These are phyloP conservation scores for Jackrogersella multiformis DNA, from an alignment of 495 filamentous ascomycete species.

Conservation along the genomic window DNA sequence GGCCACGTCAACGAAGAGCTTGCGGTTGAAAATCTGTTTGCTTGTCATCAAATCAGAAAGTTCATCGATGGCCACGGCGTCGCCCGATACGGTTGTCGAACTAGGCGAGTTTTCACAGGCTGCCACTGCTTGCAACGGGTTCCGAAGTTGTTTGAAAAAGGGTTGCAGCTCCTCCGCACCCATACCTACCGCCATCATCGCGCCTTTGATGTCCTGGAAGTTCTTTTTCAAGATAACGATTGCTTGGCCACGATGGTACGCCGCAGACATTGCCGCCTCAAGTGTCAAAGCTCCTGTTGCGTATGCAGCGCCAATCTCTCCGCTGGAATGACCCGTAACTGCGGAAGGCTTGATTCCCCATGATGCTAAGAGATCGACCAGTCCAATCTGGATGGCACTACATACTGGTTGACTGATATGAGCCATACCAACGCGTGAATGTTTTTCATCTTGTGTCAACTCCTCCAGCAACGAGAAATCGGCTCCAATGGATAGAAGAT, in stretches of 20 bases:
- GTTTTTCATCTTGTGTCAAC: slow-evolving; percentile 48
- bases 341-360: slow-evolving; percentile 62
- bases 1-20: slow-evolving; percentile 65
- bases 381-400: slow-evolving; percentile 59
- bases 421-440: slow-evolving; percentile 54
- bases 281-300: slow-evolving; percentile 56
- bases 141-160: slow-evolving; percentile 45
- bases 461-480: slow-evolving; percentile 51
- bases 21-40: slow-evolving; percentile 61
- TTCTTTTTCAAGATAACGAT: slow-evolving; percentile 47
- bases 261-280: slow-evolving; percentile 62
- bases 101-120: slow-evolving; percentile 66
- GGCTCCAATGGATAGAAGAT: slow-evolving; percentile 45
- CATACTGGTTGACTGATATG: slow-evolving; percentile 60
- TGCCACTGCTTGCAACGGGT: slow-evolving; percentile 46
- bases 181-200: slow-evolving; percentile 63
- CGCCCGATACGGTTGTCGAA: slow-evolving; percentile 69
- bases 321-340: slow-evolving; percentile 70
- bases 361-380: slow-evolving; percentile 62
- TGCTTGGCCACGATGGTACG: slow-evolving; percentile 55
- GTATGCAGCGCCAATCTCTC: slow-evolving; percentile 67
- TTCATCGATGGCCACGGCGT: slow-evolving; percentile 58
- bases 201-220: slow-evolving; percentile 47
- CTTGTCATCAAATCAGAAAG: slow-evolving; percentile 56
- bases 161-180: slow-evolving; percentile 53